Base-by-base conservation (phyloP, 768 basidiomycete species). In the Hygrocybe punicea region DNA sequence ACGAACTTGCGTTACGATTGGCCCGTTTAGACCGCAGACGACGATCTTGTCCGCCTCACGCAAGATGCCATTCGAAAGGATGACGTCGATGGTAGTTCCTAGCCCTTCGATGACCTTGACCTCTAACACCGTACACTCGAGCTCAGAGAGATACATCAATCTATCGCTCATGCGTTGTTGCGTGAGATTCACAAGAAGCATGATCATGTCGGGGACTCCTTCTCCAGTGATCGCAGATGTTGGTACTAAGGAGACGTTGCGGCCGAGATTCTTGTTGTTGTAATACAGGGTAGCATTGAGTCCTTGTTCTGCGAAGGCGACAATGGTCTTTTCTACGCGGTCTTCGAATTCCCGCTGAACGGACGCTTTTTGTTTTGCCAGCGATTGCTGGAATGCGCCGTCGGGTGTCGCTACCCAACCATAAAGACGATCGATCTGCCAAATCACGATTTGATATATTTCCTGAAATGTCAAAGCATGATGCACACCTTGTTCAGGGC, bases 201-300 rank as follows among this genome's bases (percentile, higher is more conserved):
- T 92, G 76, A 99, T 93, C 96, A 99, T 96, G 76, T 98, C 97
- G 25, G 97, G 97, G 10, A 99, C 82, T 70, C 97, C 97, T 75
- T 99, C 97, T 55, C 96, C 97, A 3, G 96, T 98, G 72, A 97
- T 86, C 34, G 97, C 97, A 55, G 97, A 98, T 4, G 96, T 98
- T 29, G 97, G 96, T 11, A 99, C 96, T 49, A 99, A 81, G 2
- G 96, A 98, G 58, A 99, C 94, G 63, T 93, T 95, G 58, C 89
- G 83, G 53, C 86, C 91, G 60, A 97, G 87, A 73, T 83, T 93
- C 79, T 92, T 96, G 84, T 99, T 99, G 51, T 98, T 91, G 75
- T 98, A 98, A 79, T 98, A 98, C 54, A 95, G 84, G 49, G 87
- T 84, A 47, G 97, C 85, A 72, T 99, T 99, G 63, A 98, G 77